These are phyloP conservation scores for Megacollybia marginata DNA, from an alignment of 768 basidiomycete species.

Conservation along the genomic window DNA sequence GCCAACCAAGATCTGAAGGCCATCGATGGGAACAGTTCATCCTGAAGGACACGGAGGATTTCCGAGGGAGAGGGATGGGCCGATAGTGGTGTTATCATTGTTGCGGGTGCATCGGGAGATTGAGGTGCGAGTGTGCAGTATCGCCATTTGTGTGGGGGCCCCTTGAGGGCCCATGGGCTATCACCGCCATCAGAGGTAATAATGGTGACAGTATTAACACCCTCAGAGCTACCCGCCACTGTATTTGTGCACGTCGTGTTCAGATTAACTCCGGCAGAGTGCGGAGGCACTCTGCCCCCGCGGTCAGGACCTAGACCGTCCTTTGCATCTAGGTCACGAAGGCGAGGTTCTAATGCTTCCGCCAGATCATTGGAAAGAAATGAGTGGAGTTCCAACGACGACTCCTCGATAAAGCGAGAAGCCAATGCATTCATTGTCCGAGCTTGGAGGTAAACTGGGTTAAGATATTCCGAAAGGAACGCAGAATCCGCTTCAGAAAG, in stretches of 20 bases:
- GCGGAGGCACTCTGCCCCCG: slow-evolving; percentile 49
- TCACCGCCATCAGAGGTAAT: slow-evolving; percentile 6
- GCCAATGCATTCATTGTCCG: slow-evolving; percentile 77
- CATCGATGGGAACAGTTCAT: slow-evolving; percentile 66
- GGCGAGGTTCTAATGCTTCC: slow-evolving; percentile 51
- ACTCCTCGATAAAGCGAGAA: slow-evolving; percentile 76
- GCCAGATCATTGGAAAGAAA: slow-evolving; percentile 75
- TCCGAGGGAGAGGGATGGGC: slow-evolving; percentile 46
- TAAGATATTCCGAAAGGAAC: slow-evolving; percentile 80
- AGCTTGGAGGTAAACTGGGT: slow-evolving; percentile 83
- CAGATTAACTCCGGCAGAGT: slow-evolving; percentile 21
- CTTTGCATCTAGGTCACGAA: slow-evolving; percentile 53
- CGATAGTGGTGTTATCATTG: slow-evolving; percentile 43
- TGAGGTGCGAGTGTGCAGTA: slow-evolving; percentile 62
- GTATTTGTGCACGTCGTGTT: neutral
- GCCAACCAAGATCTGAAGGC: slow-evolving; percentile 93
- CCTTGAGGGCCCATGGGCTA: slow-evolving; percentile 62
- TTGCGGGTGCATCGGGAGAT: slow-evolving; percentile 27
- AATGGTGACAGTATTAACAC: slow-evolving; percentile 4
- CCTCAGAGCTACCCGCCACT: neutral
- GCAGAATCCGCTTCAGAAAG: slow-evolving; percentile 53
- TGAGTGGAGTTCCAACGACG: slow-evolving; percentile 80
- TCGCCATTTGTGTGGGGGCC: slow-evolving; percentile 93
- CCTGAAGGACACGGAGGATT: slow-evolving; percentile 62
- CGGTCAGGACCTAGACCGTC: slow-evolving; percentile 60